Evolutionary conservation across 2,329 filamentous ascomycete species (phyloP).

Genomic region (Hypocrella siamensis): DNA sequence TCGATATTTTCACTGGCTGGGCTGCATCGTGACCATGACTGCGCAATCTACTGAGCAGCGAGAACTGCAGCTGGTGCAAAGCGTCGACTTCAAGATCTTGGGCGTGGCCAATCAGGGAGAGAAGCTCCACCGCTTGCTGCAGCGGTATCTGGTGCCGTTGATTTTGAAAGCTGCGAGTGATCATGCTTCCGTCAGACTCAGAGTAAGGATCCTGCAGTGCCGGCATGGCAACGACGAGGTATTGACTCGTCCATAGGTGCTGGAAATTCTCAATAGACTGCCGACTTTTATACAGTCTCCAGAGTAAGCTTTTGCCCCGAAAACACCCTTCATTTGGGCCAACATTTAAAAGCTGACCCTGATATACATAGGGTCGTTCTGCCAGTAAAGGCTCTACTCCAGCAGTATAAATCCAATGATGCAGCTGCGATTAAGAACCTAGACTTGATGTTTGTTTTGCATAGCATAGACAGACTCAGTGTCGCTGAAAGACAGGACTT

Average conservation of each 20-base stretch:
- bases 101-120: conserved; percentile 68
- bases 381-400: conserved; percentile 68
- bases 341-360: conserved; percentile 3
- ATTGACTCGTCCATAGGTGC: conserved; percentile 20
- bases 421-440: conserved; percentile 71
- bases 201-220: conserved; percentile 28
- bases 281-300: conserved; percentile 38
- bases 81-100: conserved; percentile 68
- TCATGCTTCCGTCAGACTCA: conserved; percentile 63
- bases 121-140: conserved; percentile 64
- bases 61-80: conserved; percentile 70
- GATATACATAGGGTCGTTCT: conserved; percentile 44
- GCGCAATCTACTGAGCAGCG: conserved; percentile 38
- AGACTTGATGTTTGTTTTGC: conserved; percentile 77
- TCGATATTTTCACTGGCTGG: too few species aligned
- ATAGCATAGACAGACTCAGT: conserved; percentile 44
- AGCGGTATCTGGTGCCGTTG: conserved; percentile 64
- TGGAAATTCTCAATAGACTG: conserved; percentile 33
- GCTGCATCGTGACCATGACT: conserved; percentile 17
- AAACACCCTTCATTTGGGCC: too few species aligned
- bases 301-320: conserved; percentile 18
- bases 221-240: not conserved
- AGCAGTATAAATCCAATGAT: conserved; percentile 71
- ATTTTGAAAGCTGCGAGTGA: conserved; percentile 78
- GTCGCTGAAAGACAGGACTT: conserved; percentile 51